Evolutionary conservation across 495 filamentous ascomycete genomes (phyloP).

Genomic region (Penicillium verhagenii): DNA sequence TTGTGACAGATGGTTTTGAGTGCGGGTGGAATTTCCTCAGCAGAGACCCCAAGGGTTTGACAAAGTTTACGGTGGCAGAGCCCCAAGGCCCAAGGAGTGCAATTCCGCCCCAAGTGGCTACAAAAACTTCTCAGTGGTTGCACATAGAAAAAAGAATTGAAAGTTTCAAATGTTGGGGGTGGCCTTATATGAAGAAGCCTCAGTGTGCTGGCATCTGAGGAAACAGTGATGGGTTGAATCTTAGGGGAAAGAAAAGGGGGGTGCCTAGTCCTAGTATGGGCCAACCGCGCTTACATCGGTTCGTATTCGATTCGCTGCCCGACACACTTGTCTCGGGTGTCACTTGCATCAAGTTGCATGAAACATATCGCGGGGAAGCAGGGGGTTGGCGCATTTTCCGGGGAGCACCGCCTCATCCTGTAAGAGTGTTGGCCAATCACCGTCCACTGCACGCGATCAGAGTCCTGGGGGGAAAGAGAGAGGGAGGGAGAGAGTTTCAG

Average conservation of each 20-base stretch:
- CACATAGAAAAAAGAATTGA: too few relatives aligned
- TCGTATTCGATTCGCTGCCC: not conserved
- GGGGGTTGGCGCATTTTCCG: slow-evolving; percentile 2
- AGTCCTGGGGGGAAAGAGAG: slow-evolving; percentile 1
- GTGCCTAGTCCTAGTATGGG: not conserved
- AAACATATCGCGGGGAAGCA: slow-evolving; percentile 9
- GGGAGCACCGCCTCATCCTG: slow-evolving; percentile 13
- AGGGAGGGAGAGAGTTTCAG: slow-evolving; percentile 1
- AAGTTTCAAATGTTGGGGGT: too few relatives aligned
- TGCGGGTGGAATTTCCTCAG: too few relatives aligned
- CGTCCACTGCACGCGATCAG: not conserved
- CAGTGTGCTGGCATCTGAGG: not conserved
- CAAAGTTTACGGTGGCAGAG: too few relatives aligned
- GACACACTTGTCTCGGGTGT: slow-evolving; percentile 1
- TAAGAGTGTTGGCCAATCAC: slow-evolving; percentile 10
- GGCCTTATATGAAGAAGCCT: too few relatives aligned
- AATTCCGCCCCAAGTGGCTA: too few relatives aligned
- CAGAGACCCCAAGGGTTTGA: too few relatives aligned
- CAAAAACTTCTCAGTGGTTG: too few relatives aligned
- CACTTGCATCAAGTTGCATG: slow-evolving; percentile 3
- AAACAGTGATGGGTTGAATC: not conserved
- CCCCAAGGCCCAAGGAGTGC: too few relatives aligned
- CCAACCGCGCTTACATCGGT: not conserved
- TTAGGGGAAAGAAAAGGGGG: not conserved
- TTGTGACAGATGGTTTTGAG: too few relatives aligned